Conservation (phyloP, 2,329 filamentous ascomycete genomes). For the Venturia asperata region DNA sequence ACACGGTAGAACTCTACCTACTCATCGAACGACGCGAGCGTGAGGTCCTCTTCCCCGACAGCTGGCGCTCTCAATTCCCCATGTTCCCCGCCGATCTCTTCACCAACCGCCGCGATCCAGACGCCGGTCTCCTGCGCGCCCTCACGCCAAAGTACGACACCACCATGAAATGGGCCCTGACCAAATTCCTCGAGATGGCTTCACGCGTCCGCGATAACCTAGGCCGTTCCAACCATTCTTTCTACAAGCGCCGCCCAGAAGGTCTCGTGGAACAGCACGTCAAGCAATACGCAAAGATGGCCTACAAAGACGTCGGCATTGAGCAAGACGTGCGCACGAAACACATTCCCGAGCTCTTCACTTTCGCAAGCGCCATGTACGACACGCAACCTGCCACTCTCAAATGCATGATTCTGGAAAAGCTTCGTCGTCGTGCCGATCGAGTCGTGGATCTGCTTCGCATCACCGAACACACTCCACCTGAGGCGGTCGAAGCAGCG, state of each 20-base stretch:
- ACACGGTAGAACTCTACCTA: slow-evolving; percentile 47
- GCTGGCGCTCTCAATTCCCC: slow-evolving; percentile 48
- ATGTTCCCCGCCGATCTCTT: slow-evolving; percentile 50
- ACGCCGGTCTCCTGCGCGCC: neutral
- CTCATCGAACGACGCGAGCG: slow-evolving; percentile 49
- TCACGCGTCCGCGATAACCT: slow-evolving; percentile 37
- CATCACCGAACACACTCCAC: neutral
- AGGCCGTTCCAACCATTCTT: slow-evolving; percentile 26
- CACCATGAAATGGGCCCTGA: slow-evolving; percentile 46
- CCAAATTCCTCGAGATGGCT: slow-evolving; percentile 44
- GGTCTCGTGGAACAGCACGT: slow-evolving; percentile 38
- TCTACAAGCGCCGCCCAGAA: slow-evolving; percentile 31
- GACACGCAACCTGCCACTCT: neutral
- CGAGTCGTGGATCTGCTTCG: neutral
- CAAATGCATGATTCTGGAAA: neutral
- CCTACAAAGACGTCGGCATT: slow-evolving; percentile 43
- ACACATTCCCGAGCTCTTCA: slow-evolving; percentile 25
- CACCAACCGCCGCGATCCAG: slow-evolving; percentile 24
- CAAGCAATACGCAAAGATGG: slow-evolving; percentile 47
- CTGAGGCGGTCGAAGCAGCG: neutral
- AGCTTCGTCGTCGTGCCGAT: slow-evolving; percentile 5
- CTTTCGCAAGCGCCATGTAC: neutral
- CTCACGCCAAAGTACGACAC: slow-evolving; percentile 23
- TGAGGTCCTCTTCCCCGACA: slow-evolving; percentile 47
- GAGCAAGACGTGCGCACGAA: slow-evolving; percentile 27